A percentile compares a stretch with the other conserved stretches of the same genome.
Conservation (phyloP, 805 yeast genomes). For the Metschnikowia gelsemii region DNA sequence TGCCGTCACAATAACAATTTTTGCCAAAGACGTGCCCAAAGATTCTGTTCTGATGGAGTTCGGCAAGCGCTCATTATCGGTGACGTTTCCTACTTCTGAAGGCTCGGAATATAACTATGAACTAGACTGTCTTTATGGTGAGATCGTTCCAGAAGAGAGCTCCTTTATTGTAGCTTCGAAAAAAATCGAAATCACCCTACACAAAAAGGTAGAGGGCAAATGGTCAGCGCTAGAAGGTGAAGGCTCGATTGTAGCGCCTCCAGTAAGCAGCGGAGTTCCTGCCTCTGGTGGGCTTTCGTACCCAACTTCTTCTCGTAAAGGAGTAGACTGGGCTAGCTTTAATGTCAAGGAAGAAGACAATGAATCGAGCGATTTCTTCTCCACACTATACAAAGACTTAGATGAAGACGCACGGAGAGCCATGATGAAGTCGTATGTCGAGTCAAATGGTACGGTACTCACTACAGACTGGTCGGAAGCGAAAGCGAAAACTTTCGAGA, state of each 20-base stretch:
- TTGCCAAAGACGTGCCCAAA: constrained; percentile 61
- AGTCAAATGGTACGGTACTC: constrained; percentile 89
- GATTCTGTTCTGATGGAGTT: constrained; percentile 46
- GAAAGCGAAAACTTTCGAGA: constrained; percentile 57
- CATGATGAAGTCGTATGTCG: constrained; percentile 94
- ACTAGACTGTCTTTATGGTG: constrained; percentile 52
- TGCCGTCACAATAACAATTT: constrained; percentile 64
- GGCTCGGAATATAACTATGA: constrained; percentile 58
- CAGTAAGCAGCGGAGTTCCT: constrained; percentile 1
- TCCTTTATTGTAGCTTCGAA: constrained; percentile 58
- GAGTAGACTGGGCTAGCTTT: constrained; percentile 65
- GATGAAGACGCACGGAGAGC: constrained; percentile 89
- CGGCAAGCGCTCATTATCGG: constrained; percentile 33
- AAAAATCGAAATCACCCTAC: constrained; percentile 69
- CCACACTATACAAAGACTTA: constrained; percentile 68
- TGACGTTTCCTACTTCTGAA: constrained; percentile 48
- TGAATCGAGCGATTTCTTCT: constrained; percentile 61
- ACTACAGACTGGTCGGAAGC: constrained; percentile 96
- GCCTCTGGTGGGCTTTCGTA: constrained; percentile 32
- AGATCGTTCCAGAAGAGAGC: constrained; percentile 48
- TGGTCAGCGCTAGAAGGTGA: constrained; percentile 57
- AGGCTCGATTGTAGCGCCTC: constrained; percentile 12
- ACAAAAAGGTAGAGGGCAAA: constrained; percentile 43
- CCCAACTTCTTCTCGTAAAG: constrained; percentile 64
- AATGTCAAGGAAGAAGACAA: constrained; percentile 46